phyloP scores from a whole-genome alignment of 805 yeast genomes.

The Pichia occidentalis region DNA sequence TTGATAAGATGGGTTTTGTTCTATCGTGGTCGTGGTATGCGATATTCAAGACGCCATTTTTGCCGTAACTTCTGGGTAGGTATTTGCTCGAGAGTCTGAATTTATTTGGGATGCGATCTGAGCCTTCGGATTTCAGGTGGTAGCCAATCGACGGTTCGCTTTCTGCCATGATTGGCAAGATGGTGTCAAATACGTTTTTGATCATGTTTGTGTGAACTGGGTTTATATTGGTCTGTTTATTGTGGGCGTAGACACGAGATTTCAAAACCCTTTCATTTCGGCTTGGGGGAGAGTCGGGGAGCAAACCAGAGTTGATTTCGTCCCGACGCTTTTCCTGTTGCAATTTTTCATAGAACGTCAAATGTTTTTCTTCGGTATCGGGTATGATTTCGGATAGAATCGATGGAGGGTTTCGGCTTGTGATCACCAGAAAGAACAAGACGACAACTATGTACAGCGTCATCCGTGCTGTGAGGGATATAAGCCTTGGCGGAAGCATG shows the following conservation, averaged over 20 bases:
- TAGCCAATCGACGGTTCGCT: slow-evolving; percentile 20
- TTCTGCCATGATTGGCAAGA: slow-evolving; percentile 6
- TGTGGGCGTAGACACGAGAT: no score
- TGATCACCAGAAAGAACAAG: no score
- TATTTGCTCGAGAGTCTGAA: background rate
- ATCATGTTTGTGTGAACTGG: slow-evolving; percentile 1
- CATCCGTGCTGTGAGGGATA: no score
- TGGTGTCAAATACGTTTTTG: background rate
- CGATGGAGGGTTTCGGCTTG: no score
- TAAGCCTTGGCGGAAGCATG: no score
- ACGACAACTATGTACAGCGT: no score
- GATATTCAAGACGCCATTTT: slow-evolving; percentile 24
- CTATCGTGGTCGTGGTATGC: slow-evolving; percentile 28
- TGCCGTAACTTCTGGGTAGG: slow-evolving; percentile 22
- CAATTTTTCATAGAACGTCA: slow-evolving; percentile 9
- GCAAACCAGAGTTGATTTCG: no score
- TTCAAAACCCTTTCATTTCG: no score
- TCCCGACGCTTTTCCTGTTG: slow-evolving; percentile 1
- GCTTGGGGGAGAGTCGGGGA: no score
- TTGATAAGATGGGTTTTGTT: slow-evolving; percentile 39
- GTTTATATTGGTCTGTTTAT: background rate
- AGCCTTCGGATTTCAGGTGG: slow-evolving; percentile 12
- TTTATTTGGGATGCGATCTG: background rate
- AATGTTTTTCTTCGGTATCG: no score
- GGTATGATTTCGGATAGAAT: no score